Base-by-base conservation (phyloP, 2,329 filamentous ascomycete genomes). In the Sporothrix variecibatus region DNA sequence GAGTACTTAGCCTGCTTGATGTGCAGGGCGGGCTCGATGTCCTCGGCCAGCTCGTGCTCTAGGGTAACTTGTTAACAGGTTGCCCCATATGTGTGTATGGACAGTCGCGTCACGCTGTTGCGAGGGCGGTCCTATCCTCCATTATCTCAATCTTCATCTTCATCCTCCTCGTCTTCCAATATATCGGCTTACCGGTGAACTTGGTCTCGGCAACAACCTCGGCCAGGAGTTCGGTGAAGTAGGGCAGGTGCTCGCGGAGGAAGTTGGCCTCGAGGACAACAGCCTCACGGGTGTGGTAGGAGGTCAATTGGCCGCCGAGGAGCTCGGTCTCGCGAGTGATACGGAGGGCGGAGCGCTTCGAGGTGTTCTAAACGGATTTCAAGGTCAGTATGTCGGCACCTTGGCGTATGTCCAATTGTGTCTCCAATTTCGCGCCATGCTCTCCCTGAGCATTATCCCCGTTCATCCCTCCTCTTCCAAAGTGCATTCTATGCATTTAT, bases 271-370 rank as follows among this genome's bases (percentile, higher is more conserved):
- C 92, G 81, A 99, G 86, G 75, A 99, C 91, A 77, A 99, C 86
- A 82, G 94, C 94, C 88, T 99, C 96, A 82, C 95, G 93, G 80
- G 94, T 95, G 86, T 98, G 94, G 84, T 93, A 94, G 78, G 95
- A 88, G 79, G 87, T 89, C 86, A 98, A 91, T 89, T 95, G 91
- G 80, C 94, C 94, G 82, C 97, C 96, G 78, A 99, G 91, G 76
- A 99, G 92, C 86, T 99, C 96, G 80, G 94, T 90, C 87, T 99
- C 96, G 87, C 96, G 93, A 82, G 92, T 93, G 83, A 99, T 97
- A 83, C 95, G 93, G 81, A 99, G 87, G 75, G 94, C 94, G 78
- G 95, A 96, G 84, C 96, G 92, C 85, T 92, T 93, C 79, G 91
- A 84, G 80, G 96, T 99, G 87, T 92, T 94, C 92, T 95, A 80